Base-by-base conservation (phyloP, 2,329 filamentous ascomycete genomes). In the Orbilia quercus region DNA sequence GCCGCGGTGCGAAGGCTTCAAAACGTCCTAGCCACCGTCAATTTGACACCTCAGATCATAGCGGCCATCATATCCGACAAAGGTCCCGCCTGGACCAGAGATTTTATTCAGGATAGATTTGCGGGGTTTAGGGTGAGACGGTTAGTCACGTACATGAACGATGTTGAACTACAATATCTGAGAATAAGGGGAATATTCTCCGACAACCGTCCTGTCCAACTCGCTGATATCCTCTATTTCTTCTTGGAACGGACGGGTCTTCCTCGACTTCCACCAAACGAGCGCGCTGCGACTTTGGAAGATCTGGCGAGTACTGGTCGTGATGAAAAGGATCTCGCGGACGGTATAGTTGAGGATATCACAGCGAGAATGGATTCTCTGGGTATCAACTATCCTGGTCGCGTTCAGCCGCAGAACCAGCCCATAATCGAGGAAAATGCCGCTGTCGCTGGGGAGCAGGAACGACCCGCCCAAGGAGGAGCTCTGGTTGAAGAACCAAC, bases 21-120 rank as follows among this genome's bases (percentile, higher is more conserved):
- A 22, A 20, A 4, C 4, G 11, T 7, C 7, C 31, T 54, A 20
- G 16, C 7, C 3, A 22, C n/a, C 16, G 12, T 54, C n/a, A 28
- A 28, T n/a, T 16, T 54, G 3, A 54, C 50, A 2, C 50, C 50
- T 5, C 16, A 20, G 6, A 28, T 38, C 36, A 31, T 54, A 2
- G 18, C 34, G 40, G 50, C 11, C 16, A 23, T 54, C 6, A 54
- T 54, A 9, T 40, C 38, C 11, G 50, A 38, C 9, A n/a, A 22
- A 14, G 50, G 50, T 1, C 2, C 5, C 11, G 20, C 1, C 12
- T 54, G n/a, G 14, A n/a, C 50, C 2, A 40, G 5, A 23, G 6
- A 38, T 22, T 54, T 54, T 20, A 20, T 54, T 4, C 31, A 28
- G 6, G 50, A 54, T 14, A 54, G 50, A 40, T 54, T 22, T 9